Conservation (phyloP, 345 rosid species). For the Eucalyptus pauciflora region DNA sequence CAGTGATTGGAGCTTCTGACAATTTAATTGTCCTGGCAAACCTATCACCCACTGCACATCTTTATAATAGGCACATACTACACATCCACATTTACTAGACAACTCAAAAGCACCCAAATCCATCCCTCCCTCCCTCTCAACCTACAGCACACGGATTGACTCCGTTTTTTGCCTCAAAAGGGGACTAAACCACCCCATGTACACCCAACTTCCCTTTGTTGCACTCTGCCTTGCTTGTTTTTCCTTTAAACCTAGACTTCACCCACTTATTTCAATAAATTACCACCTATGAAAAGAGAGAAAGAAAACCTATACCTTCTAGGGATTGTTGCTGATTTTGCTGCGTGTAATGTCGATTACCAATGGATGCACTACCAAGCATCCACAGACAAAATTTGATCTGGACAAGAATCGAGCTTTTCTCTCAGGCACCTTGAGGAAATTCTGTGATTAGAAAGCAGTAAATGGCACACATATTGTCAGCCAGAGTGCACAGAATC, state of each 20-base stretch:
- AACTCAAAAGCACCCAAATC: not conserved
- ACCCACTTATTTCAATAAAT: not conserved
- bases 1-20: not conserved
- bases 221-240: not conserved
- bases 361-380: not conserved
- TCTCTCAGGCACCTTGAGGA: not conserved
- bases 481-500: not conserved
- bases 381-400: not conserved
- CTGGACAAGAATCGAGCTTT: not conserved
- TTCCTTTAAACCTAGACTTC: not conserved
- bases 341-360: fast-evolving
- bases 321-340: not conserved
- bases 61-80: not conserved
- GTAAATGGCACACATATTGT: not conserved
- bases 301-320: not conserved
- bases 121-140: not conserved
- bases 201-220: not conserved
- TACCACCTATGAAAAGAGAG: not conserved
- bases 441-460: not conserved
- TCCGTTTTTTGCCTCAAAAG: not conserved
- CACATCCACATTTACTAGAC: not conserved
- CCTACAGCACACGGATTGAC: not conserved
- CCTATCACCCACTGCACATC: not conserved
- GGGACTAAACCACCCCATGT: not conserved
- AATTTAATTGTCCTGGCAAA: not conserved